Percentiles rank a stretch among this genome's conserved stretches.
Evolutionary conservation across 164 flowering plant genomes (phyloP).

Genomic region (Pachysandra terminalis): DNA sequence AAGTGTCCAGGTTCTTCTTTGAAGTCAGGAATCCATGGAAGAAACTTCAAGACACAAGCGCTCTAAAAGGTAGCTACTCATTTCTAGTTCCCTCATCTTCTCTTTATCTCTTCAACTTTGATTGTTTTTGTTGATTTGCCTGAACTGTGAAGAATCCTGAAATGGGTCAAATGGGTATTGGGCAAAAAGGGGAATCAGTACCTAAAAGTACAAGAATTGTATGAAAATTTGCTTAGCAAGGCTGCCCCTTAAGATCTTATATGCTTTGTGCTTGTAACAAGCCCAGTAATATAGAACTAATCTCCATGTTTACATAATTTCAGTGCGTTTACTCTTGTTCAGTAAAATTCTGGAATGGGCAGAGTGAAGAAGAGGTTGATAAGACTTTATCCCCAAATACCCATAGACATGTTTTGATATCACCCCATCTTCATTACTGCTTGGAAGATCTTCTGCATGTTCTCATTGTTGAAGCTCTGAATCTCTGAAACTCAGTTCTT

Average conservation of each 20-base stretch:
- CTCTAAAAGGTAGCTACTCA: slow-evolving; percentile 37
- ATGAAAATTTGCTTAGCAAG: neutral
- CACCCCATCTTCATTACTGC: no score
- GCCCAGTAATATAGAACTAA: neutral
- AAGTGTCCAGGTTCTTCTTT: slow-evolving; percentile 29
- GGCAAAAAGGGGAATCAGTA: neutral
- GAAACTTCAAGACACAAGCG: slow-evolving; percentile 38
- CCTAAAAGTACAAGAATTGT: neutral
- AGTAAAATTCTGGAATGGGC: no score
- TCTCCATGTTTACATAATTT: neutral
- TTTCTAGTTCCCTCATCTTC: slow-evolving; percentile 1
- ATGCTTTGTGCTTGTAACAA: neutral
- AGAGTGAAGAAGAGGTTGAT: no score
- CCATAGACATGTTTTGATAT: no score
- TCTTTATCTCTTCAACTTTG: neutral
- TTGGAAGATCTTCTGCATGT: no score
- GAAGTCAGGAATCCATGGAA: slow-evolving; percentile 32
- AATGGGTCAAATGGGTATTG: neutral
- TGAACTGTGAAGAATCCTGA: neutral
- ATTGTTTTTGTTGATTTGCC: neutral
- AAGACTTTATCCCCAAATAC: no score
- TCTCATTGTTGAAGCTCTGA: no score
- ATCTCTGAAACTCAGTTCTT: no score
- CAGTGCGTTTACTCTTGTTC: no score
- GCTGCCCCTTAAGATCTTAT: neutral